phyloP scores from a whole-genome alignment of 2,329 filamentous ascomycete species.

The Talaromyces sp. region DNA sequence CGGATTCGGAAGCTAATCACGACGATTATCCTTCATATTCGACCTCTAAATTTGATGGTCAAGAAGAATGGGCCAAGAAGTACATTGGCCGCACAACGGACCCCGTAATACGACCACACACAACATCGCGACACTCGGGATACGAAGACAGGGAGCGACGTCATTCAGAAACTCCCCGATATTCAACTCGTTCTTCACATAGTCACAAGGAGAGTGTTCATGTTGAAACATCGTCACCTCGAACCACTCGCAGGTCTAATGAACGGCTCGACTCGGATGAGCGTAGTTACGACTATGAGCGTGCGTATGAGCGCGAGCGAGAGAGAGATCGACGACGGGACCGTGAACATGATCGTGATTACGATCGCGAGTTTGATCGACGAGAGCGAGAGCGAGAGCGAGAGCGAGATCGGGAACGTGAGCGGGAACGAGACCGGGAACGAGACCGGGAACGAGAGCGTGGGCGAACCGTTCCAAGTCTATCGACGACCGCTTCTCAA shows the following conservation, averaged over 20 bases:
- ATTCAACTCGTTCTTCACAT: slow-evolving; percentile 27
- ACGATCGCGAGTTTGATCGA: neutral
- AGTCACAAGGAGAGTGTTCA: slow-evolving; percentile 23
- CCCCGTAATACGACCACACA: slow-evolving; percentile 26
- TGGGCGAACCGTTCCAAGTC: slow-evolving; percentile 31
- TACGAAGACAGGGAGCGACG: slow-evolving; percentile 25
- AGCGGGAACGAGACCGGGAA: slow-evolving; percentile 1
- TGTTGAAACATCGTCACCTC: slow-evolving; percentile 26
- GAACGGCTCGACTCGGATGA: slow-evolving; percentile 29
- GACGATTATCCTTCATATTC: slow-evolving; percentile 26
- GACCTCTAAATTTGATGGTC: slow-evolving; percentile 31
- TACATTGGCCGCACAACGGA: slow-evolving; percentile 37
- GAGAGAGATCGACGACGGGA: neutral
- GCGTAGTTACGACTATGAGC: neutral
- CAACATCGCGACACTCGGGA: slow-evolving; percentile 31
- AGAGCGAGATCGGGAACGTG: neutral
- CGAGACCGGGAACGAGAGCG: slow-evolving; percentile 4
- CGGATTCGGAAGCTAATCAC: slow-evolving; percentile 22
- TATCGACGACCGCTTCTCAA: slow-evolving; percentile 35
- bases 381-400: neutral
- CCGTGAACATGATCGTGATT: neutral
- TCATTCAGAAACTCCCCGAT: slow-evolving; percentile 33
- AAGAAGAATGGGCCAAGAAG: slow-evolving; percentile 31
- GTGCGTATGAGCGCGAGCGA: neutral
- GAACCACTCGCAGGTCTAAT: slow-evolving; percentile 27